Conservation (phyloP, 176 grass and related monocot species). For the Oryza australiensis region DNA sequence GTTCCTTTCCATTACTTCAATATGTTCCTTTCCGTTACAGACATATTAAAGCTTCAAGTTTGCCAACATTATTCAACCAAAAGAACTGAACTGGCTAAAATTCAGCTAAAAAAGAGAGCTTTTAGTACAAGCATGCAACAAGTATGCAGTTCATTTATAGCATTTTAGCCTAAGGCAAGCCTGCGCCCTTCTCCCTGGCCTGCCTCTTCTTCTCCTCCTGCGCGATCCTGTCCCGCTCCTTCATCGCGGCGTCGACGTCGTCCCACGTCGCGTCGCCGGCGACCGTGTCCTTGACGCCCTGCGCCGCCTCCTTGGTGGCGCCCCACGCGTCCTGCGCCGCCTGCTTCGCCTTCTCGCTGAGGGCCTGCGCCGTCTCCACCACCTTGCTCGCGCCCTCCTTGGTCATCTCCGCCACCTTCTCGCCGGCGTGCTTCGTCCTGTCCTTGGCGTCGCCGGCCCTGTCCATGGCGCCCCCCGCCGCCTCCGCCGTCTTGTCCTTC, state of each 20-base stretch:
- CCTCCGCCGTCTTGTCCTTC: slow-evolving; percentile 33
- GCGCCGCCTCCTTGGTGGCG: slow-evolving; percentile 52
- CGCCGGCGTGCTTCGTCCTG: slow-evolving; percentile 24
- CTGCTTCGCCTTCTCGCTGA: slow-evolving; percentile 61
- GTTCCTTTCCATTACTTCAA: background rate
- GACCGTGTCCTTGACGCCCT: slow-evolving; percentile 43
- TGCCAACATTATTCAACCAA: slow-evolving; percentile 31
- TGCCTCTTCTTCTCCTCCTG: slow-evolving; percentile 36
- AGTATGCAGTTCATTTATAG: background rate
- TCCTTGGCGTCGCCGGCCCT: slow-evolving; percentile 35
- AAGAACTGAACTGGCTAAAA: background rate
- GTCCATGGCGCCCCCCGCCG: slow-evolving; percentile 28
- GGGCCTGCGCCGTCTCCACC: slow-evolving; percentile 43
- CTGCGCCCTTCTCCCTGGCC: slow-evolving; percentile 52
- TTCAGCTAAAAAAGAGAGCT: background rate
- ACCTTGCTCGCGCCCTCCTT: slow-evolving; percentile 52
- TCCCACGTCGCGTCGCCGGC: background rate
- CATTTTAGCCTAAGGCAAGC: slow-evolving; percentile 29
- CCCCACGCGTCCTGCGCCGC: slow-evolving; percentile 52
- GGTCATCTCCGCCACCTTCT: slow-evolving; percentile 51
- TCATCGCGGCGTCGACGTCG: background rate
- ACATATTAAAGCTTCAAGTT: background rate
- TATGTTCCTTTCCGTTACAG: background rate
- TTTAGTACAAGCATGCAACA: background rate
- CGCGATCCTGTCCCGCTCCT: slow-evolving; percentile 42